Percentiles rank a stretch among this genome's conserved stretches.
Conservation (phyloP, 73 alveolate species). For the Durusdinium trenchii region DNA sequence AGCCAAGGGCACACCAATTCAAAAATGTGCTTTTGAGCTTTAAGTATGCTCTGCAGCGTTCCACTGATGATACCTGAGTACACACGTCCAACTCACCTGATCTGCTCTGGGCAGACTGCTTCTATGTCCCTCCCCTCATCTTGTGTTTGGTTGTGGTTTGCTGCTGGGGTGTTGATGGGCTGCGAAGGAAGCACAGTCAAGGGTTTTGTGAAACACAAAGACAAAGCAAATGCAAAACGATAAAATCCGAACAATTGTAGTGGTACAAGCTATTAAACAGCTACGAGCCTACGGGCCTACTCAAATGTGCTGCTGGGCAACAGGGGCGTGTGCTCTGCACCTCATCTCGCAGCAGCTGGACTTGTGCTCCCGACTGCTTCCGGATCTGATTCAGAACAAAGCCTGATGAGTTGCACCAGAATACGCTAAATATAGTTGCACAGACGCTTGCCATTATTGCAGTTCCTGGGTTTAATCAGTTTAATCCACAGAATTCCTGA, state of each 20-base stretch:
- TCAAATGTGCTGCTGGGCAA: not conserved
- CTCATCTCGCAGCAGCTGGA: constrained; percentile 80
- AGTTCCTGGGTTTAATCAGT: not conserved
- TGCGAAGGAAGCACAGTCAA: no score
- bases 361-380: constrained; percentile 85
- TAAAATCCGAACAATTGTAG: not conserved
- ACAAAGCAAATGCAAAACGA: not conserved
- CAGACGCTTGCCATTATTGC: not conserved
- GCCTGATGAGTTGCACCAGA: not conserved
- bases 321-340: constrained; percentile 95
- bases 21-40: constrained; percentile 91
- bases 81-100: not conserved
- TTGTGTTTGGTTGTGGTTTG: no score
- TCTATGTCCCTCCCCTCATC: not conserved
- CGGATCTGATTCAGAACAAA: constrained; percentile 94
- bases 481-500: no score
- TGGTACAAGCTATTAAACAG: not conserved
- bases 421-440: not conserved
- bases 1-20: constrained; percentile 78
- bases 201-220: not conserved
- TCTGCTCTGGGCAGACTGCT: not conserved
- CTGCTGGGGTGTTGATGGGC: no score
- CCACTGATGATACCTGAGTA: constrained; percentile 91
- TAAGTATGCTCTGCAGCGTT: constrained; percentile 79
- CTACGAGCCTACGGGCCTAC: not conserved